A percentile compares a stretch with the other conserved stretches of the same genome.
These are phyloP conservation scores for Neurospora sp. DNA, from an alignment of 2,329 filamentous ascomycete species.

Conservation along the genomic window DNA sequence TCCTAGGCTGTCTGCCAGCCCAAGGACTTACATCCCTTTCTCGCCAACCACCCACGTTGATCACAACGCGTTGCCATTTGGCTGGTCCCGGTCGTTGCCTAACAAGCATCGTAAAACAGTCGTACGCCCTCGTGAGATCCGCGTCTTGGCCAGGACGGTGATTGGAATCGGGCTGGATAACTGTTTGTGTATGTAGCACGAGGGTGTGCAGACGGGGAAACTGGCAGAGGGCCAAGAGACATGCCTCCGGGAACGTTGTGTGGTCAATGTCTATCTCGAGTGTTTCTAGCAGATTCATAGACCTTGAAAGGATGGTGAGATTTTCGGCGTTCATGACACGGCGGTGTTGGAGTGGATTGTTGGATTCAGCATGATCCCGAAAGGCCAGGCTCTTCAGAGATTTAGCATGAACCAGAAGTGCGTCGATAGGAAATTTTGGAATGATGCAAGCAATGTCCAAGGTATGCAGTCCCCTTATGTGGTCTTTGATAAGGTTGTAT, in stretches of 20 bases:
- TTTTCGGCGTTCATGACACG: slow-evolving; percentile 30
- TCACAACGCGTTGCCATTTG: not conserved
- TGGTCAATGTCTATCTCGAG: slow-evolving; percentile 39
- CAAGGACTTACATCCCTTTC: not conserved
- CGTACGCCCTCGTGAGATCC: slow-evolving; percentile 2
- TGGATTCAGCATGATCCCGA: slow-evolving; percentile 36
- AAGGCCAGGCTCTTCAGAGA: slow-evolving; percentile 31
- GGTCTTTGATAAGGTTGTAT: slow-evolving; percentile 27
- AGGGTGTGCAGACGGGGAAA: slow-evolving; percentile 32
- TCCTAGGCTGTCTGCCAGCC: not conserved
- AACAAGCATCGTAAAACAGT: not conserved
- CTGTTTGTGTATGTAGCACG: slow-evolving; percentile 35
- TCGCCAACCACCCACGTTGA: not conserved
- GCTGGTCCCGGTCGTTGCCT: not conserved
- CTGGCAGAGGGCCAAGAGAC: slow-evolving; percentile 28
- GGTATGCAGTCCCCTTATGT: slow-evolving; percentile 27
- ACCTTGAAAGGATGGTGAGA: slow-evolving; percentile 24
- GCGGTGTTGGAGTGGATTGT: slow-evolving; percentile 30
- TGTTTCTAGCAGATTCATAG: slow-evolving; percentile 25
- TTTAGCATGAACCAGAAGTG: slow-evolving; percentile 27
- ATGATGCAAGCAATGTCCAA: slow-evolving; percentile 34
- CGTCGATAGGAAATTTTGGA: slow-evolving; percentile 20
- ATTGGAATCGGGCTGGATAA: slow-evolving; percentile 26
- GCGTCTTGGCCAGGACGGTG: not conserved
- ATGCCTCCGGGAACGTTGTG: slow-evolving; percentile 21